Conservation (phyloP, 1,139 yeast species). For the Sugiyamaella paludigena region DNA sequence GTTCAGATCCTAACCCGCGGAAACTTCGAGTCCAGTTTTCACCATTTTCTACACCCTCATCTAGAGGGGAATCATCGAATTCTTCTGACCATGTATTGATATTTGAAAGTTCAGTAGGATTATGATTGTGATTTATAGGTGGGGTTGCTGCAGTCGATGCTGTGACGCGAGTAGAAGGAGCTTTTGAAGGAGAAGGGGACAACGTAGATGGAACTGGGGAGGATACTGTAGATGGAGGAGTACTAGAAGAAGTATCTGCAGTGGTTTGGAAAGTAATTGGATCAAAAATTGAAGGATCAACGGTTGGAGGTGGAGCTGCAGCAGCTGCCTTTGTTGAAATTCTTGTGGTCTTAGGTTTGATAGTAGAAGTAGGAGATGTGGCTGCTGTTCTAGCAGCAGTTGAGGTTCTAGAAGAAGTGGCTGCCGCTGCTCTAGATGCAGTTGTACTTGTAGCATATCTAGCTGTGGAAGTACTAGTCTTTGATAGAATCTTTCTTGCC, state of each 20-base stretch:
- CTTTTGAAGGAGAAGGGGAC: background rate
- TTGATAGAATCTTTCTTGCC: slow-evolving; percentile 1
- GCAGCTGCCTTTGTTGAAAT: background rate
- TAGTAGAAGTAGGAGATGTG: background rate
- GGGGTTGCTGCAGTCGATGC: background rate
- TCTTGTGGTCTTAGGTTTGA: too few species aligned
- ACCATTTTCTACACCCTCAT: slow-evolving; percentile 17
- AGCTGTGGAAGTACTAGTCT: background rate
- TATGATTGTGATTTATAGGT: background rate
- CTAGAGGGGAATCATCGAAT: slow-evolving; percentile 14
- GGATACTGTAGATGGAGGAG: background rate
- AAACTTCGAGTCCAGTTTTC: slow-evolving; percentile 35
- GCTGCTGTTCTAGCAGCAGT: background rate
- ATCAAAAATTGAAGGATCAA: slow-evolving; percentile 6
- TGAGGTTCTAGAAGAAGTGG: background rate
- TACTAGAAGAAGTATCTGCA: background rate
- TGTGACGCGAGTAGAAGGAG: background rate
- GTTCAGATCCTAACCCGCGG: slow-evolving; percentile 69
- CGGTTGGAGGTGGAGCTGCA: background rate
- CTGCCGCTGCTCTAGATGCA: background rate
- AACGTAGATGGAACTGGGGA: background rate
- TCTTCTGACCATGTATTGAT: slow-evolving; percentile 7
- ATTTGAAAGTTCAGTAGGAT: slow-evolving; percentile 1
- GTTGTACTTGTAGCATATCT: slow-evolving; percentile 1
- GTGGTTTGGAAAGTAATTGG: background rate